Percentiles rank a stretch among this genome's conserved stretches.
Evolutionary conservation across 768 basidiomycete genomes (phyloP).

Genomic region (Cytidiella melzeri): DNA sequence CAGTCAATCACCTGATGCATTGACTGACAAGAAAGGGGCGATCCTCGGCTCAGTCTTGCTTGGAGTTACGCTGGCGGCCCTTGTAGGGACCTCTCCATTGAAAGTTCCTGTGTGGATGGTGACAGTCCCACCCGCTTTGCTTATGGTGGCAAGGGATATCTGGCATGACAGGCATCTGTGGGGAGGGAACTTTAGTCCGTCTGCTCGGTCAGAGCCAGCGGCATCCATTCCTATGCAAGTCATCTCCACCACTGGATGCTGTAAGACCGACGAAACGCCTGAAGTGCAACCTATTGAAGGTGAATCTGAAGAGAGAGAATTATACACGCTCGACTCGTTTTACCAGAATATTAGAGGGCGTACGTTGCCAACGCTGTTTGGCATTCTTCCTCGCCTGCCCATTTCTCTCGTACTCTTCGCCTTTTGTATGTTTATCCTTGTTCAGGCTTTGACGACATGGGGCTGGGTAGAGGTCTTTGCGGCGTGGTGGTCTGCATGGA

Average conservation of each 20-base stretch:
- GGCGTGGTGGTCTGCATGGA: slow-evolving; percentile 51
- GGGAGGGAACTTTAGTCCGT: background rate
- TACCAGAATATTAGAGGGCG: background rate
- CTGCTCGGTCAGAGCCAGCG: background rate
- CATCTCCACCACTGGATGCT: background rate
- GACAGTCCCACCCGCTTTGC: slow-evolving; percentile 69
- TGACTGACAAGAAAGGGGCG: slow-evolving; percentile 72
- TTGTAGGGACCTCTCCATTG: slow-evolving; percentile 72
- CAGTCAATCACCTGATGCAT: slow-evolving; percentile 41
- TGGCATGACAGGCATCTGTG: slow-evolving; percentile 28
- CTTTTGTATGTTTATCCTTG: slow-evolving; percentile 91
- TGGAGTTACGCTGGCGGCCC: slow-evolving; percentile 57
- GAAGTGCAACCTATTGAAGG: background rate
- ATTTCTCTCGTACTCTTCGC: slow-evolving; percentile 85
- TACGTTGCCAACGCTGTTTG: background rate
- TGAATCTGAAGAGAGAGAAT: background rate
- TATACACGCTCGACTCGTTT: background rate
- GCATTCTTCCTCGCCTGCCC: slow-evolving; percentile 53
- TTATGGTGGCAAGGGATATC: slow-evolving; percentile 66
- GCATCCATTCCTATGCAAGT: background rate
- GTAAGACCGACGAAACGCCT: background rate
- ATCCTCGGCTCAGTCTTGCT: slow-evolving; percentile 67
- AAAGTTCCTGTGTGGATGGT: slow-evolving; percentile 81
- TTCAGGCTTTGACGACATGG: slow-evolving; percentile 71
- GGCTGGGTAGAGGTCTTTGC: slow-evolving; percentile 90